Base-by-base conservation (phyloP, 2,329 filamentous ascomycete genomes). In the Xylogone sp. region DNA sequence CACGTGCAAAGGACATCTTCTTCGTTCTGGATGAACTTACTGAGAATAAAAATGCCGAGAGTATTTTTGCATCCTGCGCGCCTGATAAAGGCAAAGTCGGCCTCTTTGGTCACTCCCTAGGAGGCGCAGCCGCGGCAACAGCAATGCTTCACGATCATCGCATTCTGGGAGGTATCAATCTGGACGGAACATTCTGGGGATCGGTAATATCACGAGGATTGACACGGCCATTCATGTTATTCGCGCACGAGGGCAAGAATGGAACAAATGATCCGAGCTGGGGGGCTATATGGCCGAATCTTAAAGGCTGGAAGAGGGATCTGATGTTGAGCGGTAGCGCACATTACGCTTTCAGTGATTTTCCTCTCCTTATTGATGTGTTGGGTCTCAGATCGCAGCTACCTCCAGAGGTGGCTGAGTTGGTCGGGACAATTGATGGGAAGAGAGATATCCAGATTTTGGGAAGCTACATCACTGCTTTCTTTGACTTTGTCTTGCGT, bases 181-280 rank as follows among this genome's bases (percentile, higher is more conserved):
- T 72, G 18, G 71, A 73, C 48, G 70, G 71, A 2, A 44, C 49
- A 1, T 59, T 71, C 44, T 61, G 60, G 24, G 63, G 64, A 1
- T 51, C 56, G 8, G 64, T 58, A 5, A 45, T 59, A 2, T 42
- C 57, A 2, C n/a, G 47, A 3, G 66, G 65, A 2, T 55, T 66
- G n/a, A 29, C 45, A 1, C 47, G 58, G 16, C 58, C 68, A 0
- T 68, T 71, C 46, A 42, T 71, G 34, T 47, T 65, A 2, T 59
- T 68, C 31, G 67, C 63, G 3, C 58, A 65, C 19, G 57, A 57
- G 18, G 60, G 57, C 3, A 59, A 65, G 27, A 68, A 65, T n/a
- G 42, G 45, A 6, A 53, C 51, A 1, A 48, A 45, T 24, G 54
- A 56, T 27, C 24, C 27, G 27, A 58, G 56, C 3, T 71, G 66